Evolutionary conservation across 1,139 yeast genomes (phyloP), one percentile per base, ranked within the genome.

Genomic region (Geotrichum europaeum): DNA sequence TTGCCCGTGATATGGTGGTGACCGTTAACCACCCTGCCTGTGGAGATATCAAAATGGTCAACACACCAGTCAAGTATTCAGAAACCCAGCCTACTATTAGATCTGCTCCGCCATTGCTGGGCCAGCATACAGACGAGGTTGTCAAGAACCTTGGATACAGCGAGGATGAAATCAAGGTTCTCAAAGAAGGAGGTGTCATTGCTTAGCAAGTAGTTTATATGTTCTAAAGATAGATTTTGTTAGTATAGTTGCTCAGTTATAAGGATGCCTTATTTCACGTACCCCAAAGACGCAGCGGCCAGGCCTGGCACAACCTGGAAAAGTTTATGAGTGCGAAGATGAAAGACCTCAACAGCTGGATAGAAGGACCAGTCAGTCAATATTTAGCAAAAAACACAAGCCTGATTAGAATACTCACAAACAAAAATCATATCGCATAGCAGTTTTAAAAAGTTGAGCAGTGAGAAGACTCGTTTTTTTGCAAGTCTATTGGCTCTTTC

Each of bases 1-100:
- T 61, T 51, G 78, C 79, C 0, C 69, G 79, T 25, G 67, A 73
- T 55, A 76, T 76, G 79, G 73, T 77, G 20, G 67, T 70, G 45
- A 67, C 66, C 20, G 72, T 73, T 10, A 72, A 71, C 43, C 79
- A 73, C 60, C 74, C 76, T 4, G 66, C 64, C 10, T 70, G 75
- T 58, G 79, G 78, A 7, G 65, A 70, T 2, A 67, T 76, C 55
- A 74, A 73, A 63, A 64, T 77, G 60, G 76, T 77, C 25, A 73
- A 74, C 57, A 68, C 74, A 7, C 79, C 79, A 0, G 76, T 77
- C 51, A 76, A 76, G 64, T 76, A 64, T 65, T 69, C 73, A 43
- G 68, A 69, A 53, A 82, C 68, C 65, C 75, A 68, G 62, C 73
- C 75, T 24, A 58, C 45, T 72, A 75, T 65, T 73, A 75, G 67